Conservation (phyloP, 2,329 filamentous ascomycete genomes). For the Penicillium sp. region DNA sequence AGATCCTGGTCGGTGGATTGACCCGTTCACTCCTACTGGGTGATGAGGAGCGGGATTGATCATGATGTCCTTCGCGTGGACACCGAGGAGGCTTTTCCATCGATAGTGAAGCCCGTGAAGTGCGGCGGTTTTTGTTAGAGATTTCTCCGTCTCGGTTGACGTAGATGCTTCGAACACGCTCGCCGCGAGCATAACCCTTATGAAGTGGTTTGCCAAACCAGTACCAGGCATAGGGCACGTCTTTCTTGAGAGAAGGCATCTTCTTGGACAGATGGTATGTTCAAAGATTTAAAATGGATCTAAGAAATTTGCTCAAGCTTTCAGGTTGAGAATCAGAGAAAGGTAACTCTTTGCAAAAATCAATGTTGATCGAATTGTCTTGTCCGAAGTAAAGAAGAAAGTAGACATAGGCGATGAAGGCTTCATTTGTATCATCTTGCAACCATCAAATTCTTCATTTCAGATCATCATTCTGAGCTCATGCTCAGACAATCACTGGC, state of each 20-base stretch:
- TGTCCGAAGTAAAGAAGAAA: neutral
- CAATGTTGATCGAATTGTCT: neutral
- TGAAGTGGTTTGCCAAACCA: conserved; percentile 21
- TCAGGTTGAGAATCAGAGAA: no score
- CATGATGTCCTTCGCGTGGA: conserved; percentile 4
- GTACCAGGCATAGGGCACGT: conserved; percentile 23
- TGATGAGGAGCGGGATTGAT: conserved; percentile 2
- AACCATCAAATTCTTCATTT: no score
- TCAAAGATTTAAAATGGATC: no score
- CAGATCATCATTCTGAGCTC: no score
- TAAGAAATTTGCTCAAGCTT: no score
- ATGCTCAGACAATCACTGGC: no score
- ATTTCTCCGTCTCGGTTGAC: conserved; percentile 2
- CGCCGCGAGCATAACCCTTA: conserved; percentile 11
- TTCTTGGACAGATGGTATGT: no score
- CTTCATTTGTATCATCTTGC: neutral
- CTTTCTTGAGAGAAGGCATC: conserved; percentile 1
- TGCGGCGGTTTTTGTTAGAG: conserved; percentile 4
- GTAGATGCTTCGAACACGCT: conserved; percentile 13
- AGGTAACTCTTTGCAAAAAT: no score
- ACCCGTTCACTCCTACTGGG: conserved; percentile 5
- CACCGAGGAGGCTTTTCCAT: conserved; percentile 4
- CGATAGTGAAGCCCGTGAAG: conserved; percentile 6
- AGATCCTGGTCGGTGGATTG: neutral
- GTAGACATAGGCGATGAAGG: neutral